Base-by-base conservation (phyloP, 1,139 yeast species). In the Citeromyces hawaiiensis region DNA sequence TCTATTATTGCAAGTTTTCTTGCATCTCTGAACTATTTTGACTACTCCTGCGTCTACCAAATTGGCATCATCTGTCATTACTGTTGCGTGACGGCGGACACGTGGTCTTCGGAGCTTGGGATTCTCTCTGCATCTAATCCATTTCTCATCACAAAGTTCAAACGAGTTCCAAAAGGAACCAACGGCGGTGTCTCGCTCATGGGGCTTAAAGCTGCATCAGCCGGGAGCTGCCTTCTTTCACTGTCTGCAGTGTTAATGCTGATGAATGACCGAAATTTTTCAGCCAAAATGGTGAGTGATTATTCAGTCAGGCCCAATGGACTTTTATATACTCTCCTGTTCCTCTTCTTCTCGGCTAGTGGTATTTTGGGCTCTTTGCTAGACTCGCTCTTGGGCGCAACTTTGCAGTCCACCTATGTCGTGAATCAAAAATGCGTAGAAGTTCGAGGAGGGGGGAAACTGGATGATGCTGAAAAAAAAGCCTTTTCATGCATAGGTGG, bases 91-190 rank as follows among this genome's bases (percentile, higher is more conserved):
- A 64, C 64, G 1, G 64, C 71, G 3, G 74, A 68, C 43, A 67
- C 74, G 0, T 64, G 68, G 63, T 66, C 73, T 2, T 65, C 71
- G 1, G 74, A 69, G 44, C 50, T 69, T 18, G 74, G 75, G 2
- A 66, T 68, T 13, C 47, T 69, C 19, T 64, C 72, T 1, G 47
- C 47, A 25, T 40, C 54, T 4, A 45, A 50, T 14, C 72, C 74
- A 2, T 43, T 60, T 23, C 54, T 67, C 14, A 63, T 68, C 43
- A 66, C 70, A n/a, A 61, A 66, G 3, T 51, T 64, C 23, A 48
- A 53, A 27, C 54, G 54, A 4, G 68, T 70, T 36, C 73, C 74
- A 2, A 60, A 58, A 21, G 74, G 74, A 13, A 68, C 73, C 14
- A 69, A 68, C 46, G 74, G 74, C 7, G 74, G 70, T 10, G 60